Percentiles rank a stretch among this genome's conserved stretches.
Conservation (phyloP, 768 basidiomycete genomes). For the Lactifluus piperatus region DNA sequence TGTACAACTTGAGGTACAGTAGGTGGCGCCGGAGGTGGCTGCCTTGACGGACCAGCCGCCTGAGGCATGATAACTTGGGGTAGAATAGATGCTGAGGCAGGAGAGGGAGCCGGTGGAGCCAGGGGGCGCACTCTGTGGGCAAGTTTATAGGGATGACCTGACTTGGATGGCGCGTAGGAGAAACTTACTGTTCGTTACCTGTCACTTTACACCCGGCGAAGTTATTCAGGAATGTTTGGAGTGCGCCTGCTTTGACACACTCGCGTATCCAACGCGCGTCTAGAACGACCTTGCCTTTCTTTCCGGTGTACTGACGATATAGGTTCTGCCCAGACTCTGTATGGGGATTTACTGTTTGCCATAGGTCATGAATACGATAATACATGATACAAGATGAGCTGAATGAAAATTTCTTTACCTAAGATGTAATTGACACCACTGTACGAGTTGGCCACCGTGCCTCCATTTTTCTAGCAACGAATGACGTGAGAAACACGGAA, state of each 20-base stretch:
- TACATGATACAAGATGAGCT: neutral
- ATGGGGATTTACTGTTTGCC: constrained; percentile 58
- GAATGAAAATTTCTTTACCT: constrained; percentile 37
- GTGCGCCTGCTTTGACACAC: constrained; percentile 56
- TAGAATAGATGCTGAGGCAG: constrained; percentile 12
- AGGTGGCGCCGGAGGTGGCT: constrained; percentile 17
- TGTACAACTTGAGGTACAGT: constrained; percentile 18
- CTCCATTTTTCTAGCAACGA: constrained; percentile 60
- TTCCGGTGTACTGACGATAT: constrained; percentile 68
- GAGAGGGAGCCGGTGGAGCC: constrained; percentile 5
- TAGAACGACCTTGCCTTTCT: constrained; percentile 74
- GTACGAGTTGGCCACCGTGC: constrained; percentile 62
- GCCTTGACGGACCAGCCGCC: constrained; percentile 14
- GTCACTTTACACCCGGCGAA: constrained; percentile 80
- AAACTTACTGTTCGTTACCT: constrained; percentile 57
- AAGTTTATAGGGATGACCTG: neutral
- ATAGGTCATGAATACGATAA: neutral
- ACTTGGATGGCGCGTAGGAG: constrained; percentile 16
- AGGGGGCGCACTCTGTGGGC: neutral
- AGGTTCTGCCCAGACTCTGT: constrained; percentile 75
- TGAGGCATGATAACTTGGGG: constrained; percentile 9
- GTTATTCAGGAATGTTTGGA: constrained; percentile 68
- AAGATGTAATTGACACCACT: constrained; percentile 75
- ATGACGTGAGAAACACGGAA: neutral
- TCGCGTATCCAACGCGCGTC: constrained; percentile 68